Evolutionary conservation across 1,139 yeast species (phyloP), one percentile per base, ranked within the genome.

Genomic region (Yamadazyma siamensis): DNA sequence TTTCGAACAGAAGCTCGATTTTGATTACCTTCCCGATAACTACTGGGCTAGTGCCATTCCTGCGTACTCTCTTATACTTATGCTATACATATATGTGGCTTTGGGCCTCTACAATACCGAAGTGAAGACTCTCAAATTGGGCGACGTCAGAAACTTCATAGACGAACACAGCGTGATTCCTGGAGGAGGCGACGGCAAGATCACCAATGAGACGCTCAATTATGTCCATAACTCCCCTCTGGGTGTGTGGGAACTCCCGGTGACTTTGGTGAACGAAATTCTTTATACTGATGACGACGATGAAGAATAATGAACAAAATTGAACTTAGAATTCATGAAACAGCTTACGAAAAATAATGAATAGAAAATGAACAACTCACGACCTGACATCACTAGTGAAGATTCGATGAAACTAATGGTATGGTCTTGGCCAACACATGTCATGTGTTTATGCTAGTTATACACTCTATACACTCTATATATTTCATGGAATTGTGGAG

Each of bases 31-130:
- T 44, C 95, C 95, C 0, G 82, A 87, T 20, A 65, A 87, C 43
- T 86, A 91, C 80, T 87, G 96, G 96, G 80, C 91, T 2, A 50
- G 81, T 29, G 85, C 88, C 0, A 54, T 84, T 1, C 95, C 95
- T 1, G 64, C 82, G 4, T 81, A 75, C 46, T 65, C 80, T 6
- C 60, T 89, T 23, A 76, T 86, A 67, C 54, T 70, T 11, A 77
- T 89, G 85, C 58, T 79, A 7, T 87, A 77, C 49, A 71, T 72
- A 0, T 89, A 88, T 52, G 62, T 84, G 4, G 85, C 80, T 3
- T 56, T 88, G 33, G 79, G 80, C 0, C 56, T 78, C 26, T 86
- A 82, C 62, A 85, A 85, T 48, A 75, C 77, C 4, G 96, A 89
- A 49, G 70, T 79, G 11, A 65, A 77, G 45, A 83, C 96, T 0